Conservation (phyloP, 352 stramenopile species). For the Phytophthora niederhauseri region DNA sequence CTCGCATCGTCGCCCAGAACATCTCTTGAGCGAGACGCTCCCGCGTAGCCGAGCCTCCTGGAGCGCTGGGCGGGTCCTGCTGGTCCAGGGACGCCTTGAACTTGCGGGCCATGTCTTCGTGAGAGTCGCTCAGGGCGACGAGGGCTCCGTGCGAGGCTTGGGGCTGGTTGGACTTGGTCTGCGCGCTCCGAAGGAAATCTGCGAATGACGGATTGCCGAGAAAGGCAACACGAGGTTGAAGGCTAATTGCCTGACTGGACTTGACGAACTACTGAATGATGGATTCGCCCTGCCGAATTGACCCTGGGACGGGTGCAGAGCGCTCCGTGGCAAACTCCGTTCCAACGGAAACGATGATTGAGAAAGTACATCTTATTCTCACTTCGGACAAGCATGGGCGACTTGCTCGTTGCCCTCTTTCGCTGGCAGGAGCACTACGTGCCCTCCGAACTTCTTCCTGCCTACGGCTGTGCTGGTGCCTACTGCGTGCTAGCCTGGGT, state of each 20-base stretch:
- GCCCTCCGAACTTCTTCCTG: background rate
- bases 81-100: background rate
- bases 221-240: background rate
- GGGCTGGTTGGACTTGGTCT: background rate
- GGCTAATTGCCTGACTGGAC: background rate
- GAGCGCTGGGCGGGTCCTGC: background rate
- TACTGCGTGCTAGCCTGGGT: background rate
- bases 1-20: background rate
- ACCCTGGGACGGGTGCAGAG: too few relatives aligned
- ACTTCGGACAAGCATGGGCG: background rate
- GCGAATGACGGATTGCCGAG: background rate
- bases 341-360: too few relatives aligned
- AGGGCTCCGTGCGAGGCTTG: too few relatives aligned
- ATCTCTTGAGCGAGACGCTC: background rate
- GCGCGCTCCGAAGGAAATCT: background rate
- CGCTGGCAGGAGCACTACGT: background rate
- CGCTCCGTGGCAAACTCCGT: too few relatives aligned
- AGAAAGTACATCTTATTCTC: background rate
- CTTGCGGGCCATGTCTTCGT: background rate
- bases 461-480: background rate
- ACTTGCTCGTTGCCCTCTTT: background rate
- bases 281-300: background rate
- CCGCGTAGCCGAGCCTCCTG: fast-evolving
- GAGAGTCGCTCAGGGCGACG: background rate
- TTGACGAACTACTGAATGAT: background rate